These are phyloP conservation scores for Stenogyne calaminthoides DNA, from an alignment of 305 asterid genomes.

Conservation along the genomic window DNA sequence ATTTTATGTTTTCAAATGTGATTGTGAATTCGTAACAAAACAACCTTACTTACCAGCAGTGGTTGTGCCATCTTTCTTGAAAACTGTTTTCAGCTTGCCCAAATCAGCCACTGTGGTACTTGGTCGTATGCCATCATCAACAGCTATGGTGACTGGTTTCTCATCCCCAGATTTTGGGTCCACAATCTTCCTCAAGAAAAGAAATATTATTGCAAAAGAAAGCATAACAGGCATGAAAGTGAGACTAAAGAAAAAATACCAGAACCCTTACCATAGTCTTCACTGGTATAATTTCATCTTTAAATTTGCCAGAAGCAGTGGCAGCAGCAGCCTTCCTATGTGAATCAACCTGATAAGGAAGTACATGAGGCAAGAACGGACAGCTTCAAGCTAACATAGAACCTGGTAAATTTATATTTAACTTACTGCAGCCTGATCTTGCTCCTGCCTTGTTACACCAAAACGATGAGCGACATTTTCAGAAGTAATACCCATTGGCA, in stretches of 20 bases:
- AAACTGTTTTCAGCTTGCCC: slow-evolving; percentile 83
- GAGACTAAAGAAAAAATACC: slow-evolving; percentile 6
- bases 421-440: slow-evolving; percentile 98
- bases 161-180: slow-evolving; percentile 87
- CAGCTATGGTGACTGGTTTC: slow-evolving; percentile 79
- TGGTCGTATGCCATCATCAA: slow-evolving; percentile 94
- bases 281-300: slow-evolving; percentile 91
- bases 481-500: slow-evolving; percentile 98
- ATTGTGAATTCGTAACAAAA: not conserved
- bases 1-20: slow-evolving; percentile 1
- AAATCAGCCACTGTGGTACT: slow-evolving; percentile 58
- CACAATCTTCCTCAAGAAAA: slow-evolving; percentile 37
- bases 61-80: slow-evolving; percentile 96
- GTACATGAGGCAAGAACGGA: not conserved
- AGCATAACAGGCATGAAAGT: not conserved
- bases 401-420: slow-evolving; percentile 9
- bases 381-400: slow-evolving; percentile 11
- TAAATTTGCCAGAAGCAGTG: slow-evolving; percentile 88
- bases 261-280: slow-evolving; percentile 54
- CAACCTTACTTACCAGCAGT: slow-evolving; percentile 73
- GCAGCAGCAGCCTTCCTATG: slow-evolving; percentile 98
- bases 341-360: slow-evolving; percentile 68
- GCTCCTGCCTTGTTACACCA: slow-evolving; percentile 88
- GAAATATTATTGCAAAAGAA: slow-evolving; percentile 6
- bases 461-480: slow-evolving; percentile 97